These are phyloP conservation scores for Pythium phragmiticola DNA, from an alignment of 352 stramenopile species.

Conservation along the genomic window DNA sequence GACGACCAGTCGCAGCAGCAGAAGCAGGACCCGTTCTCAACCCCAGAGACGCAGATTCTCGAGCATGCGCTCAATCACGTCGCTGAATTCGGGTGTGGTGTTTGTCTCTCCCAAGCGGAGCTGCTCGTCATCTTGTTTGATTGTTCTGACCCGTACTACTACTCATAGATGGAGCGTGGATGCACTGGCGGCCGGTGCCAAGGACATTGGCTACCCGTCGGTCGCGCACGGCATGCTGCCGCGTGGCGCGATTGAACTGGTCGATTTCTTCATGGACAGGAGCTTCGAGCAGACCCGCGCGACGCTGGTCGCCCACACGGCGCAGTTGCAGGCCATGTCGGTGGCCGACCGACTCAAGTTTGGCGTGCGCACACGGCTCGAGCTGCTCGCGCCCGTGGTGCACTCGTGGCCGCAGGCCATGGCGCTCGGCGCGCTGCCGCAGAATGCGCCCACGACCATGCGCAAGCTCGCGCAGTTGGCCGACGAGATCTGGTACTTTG, in stretches of 20 bases:
- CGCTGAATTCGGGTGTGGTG: constrained; percentile 36
- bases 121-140: neutral
- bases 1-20: constrained; percentile 7
- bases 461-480: constrained; percentile 66
- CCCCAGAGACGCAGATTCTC: constrained; percentile 56
- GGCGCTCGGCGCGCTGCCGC: constrained; percentile 70
- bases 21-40: constrained; percentile 22
- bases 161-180: constrained; percentile 68
- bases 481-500: constrained; percentile 89
- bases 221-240: constrained; percentile 83
- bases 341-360: constrained; percentile 85
- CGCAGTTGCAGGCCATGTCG: constrained; percentile 59
- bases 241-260: constrained; percentile 72
- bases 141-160: neutral
- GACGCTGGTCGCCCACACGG: constrained; percentile 57
- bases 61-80: constrained; percentile 55
- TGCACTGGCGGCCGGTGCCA: constrained; percentile 65
- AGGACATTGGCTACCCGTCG: constrained; percentile 67
- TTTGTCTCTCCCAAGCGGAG: neutral
- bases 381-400: constrained; percentile 63
- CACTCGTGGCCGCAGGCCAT: constrained; percentile 76
- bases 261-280: constrained; percentile 87
- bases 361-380: constrained; percentile 62
- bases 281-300: constrained; percentile 56
- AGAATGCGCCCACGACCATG: constrained; percentile 70